Evolutionary conservation across 768 basidiomycete species (phyloP), one percentile per base, ranked within the genome.

Genomic region (Psilocybe subaeruginosa): DNA sequence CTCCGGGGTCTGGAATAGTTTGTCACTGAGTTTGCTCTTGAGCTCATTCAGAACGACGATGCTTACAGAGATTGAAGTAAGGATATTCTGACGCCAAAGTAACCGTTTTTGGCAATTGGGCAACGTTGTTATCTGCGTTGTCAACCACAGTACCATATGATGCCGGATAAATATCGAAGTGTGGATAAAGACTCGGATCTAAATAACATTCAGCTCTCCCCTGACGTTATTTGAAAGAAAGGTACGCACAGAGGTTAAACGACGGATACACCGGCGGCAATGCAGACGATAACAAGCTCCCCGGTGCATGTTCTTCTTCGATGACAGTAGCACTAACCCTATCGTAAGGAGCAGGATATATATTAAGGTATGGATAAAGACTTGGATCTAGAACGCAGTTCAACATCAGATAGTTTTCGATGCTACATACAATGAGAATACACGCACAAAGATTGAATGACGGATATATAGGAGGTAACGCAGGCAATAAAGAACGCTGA

Each of bases 211-310:
- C 7, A 16, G 41, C 35, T 16, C 30, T 16, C 3, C 8, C 14
- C 30, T 4, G 35, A 30, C 2, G 3, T 46, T 4, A 30, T 49
- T 46, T 14, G 41, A 45, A 49, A 14, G 19, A 8, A 3, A 49
- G 23, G 23, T 55, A 66, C 76, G 58, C 62, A 79, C 79, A 80
- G 8, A 77, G 64, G 55, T 74, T 68, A 30, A 55, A 55, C 4
- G 58, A 54, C 2, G 58, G 58, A 11, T 45, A 59, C 50, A 31
- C 27, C 9, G 58, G 37, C 12, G 19, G 39, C 8, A 49, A 37
- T 3, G 33, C 14, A 29, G 56, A 46, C 3, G 45, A 46, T 45
- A 58, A 23, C 6, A 31, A 8, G 11, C n/a, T 49, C 11, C 23
- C 27, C 11, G 19, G 27, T 23, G n/a, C 19, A 49, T 14, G 17